Base-by-base conservation (phyloP, 345 rosid species). In the Ceriops decandra region DNA sequence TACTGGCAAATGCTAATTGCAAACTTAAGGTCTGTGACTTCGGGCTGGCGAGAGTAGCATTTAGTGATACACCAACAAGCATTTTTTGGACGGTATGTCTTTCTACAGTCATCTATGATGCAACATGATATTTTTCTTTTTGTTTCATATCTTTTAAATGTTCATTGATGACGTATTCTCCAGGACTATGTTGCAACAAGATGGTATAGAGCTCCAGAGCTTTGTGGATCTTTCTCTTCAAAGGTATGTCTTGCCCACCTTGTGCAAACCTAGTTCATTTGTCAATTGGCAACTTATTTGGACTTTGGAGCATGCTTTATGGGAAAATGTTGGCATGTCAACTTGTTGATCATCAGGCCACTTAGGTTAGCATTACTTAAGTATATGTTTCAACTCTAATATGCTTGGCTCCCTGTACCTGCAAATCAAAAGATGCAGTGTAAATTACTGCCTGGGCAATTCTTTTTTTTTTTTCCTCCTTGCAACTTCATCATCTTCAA, bases 141-240 rank as follows among this genome's bases (percentile, higher is more conserved):
- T 2, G 42, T 46, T 5, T 65, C 62, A 52, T 0, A 30, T 33
- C 42, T 72, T 67, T 36, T 30, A 73, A 36, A 57, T 5, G 9
- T 72, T 24, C 52, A 58, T 68, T 51, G 61, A 51, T 69, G 52
- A n/a, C 16, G 35, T 69, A 20, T 60, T 31, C 70, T 77, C 32
- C 82, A 88, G 97, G 99, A 95, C 74, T 95, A 95, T 75, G 99
- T 95, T 77, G 96, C 97, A 63, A 90, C 99, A 27, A 86, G 99
- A 82, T 95, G 99, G 99, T 91, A 95, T 73, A 89, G 99, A 74
- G 99, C 97, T 46, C 98, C 98, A 51, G 98, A 95, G 83, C 84
- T 95, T 13, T 91, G 99, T 77, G 97, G 99, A 60, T 95, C 99
- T 27, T 95, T 95, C 82, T 95, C 77, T 77, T 88, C 99, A 31